These are phyloP conservation scores for Claviceps africana DNA, from an alignment of 2,329 filamentous ascomycete genomes.

Conservation along the genomic window DNA sequence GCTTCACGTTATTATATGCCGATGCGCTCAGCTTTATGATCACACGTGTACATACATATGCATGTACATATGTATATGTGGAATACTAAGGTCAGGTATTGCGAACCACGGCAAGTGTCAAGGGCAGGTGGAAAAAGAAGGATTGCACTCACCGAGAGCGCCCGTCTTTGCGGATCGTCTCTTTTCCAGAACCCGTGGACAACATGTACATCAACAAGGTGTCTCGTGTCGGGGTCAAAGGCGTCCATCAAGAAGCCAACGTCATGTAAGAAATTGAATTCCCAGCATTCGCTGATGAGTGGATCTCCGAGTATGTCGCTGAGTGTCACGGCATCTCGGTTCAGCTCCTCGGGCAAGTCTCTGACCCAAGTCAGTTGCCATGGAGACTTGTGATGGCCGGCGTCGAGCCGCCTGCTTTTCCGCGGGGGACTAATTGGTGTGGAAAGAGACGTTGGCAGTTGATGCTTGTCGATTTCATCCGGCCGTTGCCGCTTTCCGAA, in stretches of 20 bases:
- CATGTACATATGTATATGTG: background rate
- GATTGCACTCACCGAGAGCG: constrained; percentile 35
- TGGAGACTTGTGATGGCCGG: constrained; percentile 39
- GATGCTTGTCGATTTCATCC: constrained; percentile 3
- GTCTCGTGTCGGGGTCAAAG: constrained; percentile 36
- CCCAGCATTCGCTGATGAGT: constrained; percentile 57
- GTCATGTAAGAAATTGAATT: constrained; percentile 56
- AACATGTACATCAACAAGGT: constrained; percentile 37
- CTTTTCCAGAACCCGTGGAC: constrained; percentile 53
- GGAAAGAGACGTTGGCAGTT: constrained; percentile 14
- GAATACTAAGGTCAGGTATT: background rate
- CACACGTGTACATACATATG: background rate
- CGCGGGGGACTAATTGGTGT: constrained; percentile 33
- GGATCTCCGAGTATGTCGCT: constrained; percentile 59
- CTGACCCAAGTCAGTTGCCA: constrained; percentile 57
- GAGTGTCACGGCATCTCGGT: constrained; percentile 52
- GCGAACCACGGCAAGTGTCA: background rate
- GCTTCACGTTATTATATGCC: constrained; percentile 50
- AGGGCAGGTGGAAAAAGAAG: too few relatives aligned
- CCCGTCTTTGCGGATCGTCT: constrained; percentile 45
- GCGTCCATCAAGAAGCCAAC: constrained; percentile 40
- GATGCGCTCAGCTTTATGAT: constrained; percentile 23
- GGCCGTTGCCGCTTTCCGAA: constrained; percentile 18
- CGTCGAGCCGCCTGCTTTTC: constrained; percentile 15
- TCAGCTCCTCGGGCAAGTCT: constrained; percentile 44